These are phyloP conservation scores for Collybia sp. DNA, from an alignment of 768 basidiomycete species.

Conservation along the genomic window DNA sequence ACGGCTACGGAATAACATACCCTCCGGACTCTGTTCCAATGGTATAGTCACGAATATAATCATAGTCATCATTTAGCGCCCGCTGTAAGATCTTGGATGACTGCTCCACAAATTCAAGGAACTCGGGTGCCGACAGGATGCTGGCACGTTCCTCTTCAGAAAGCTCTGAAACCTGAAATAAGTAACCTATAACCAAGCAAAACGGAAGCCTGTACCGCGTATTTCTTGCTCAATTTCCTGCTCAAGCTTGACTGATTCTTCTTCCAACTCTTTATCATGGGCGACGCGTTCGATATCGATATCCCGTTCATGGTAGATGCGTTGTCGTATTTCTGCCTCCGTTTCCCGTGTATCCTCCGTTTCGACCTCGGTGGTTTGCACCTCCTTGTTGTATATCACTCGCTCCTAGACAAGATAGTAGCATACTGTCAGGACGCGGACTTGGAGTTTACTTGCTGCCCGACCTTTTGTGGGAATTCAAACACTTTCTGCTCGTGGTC, in stretches of 20 bases:
- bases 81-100: constrained; percentile 94
- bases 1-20: constrained; percentile 39
- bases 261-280: constrained; percentile 75
- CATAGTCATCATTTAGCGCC: constrained; percentile 92
- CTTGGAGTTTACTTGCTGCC: constrained; percentile 7
- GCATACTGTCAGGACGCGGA: background rate
- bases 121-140: constrained; percentile 86
- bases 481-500: constrained; percentile 89
- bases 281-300: constrained; percentile 63
- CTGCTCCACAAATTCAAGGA: constrained; percentile 89
- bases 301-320: constrained; percentile 64
- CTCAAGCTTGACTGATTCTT: constrained; percentile 80
- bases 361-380: constrained; percentile 70
- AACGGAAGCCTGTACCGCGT: constrained; percentile 43
- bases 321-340: constrained; percentile 75
- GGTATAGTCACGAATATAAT: constrained; percentile 97
- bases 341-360: constrained; percentile 42
- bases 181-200: background rate
- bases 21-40: constrained; percentile 79
- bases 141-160: constrained; percentile 80
- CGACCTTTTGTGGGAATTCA: constrained; percentile 82
- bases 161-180: constrained; percentile 50
- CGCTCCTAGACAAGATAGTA: constrained; percentile 47
- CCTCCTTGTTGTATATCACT: constrained; percentile 80
- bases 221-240: constrained; percentile 86